phyloP scores from a whole-genome alignment of 441 rosid species.

The Manihot esculenta region DNA sequence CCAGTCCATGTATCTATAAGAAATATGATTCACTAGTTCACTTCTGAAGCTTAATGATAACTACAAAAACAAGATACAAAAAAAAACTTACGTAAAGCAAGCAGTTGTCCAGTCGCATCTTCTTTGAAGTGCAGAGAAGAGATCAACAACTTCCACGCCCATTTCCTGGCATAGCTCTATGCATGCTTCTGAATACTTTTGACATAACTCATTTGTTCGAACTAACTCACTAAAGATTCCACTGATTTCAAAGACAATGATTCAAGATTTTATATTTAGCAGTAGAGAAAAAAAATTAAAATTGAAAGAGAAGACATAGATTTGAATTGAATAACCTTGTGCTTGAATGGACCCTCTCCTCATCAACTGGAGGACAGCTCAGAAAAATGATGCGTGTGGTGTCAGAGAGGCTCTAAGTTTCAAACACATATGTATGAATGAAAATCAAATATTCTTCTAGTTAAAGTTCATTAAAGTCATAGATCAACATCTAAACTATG shows the following conservation, averaged over 20 bases:
- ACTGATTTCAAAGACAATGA: slow-evolving; percentile 31
- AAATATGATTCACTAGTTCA: neutral
- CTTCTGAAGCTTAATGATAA: neutral
- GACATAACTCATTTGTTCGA: slow-evolving; percentile 82
- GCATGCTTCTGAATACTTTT: slow-evolving; percentile 74
- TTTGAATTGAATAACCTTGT: slow-evolving; percentile 42
- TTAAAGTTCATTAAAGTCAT: neutral
- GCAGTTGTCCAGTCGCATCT: slow-evolving; percentile 59
- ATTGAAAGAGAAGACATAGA: slow-evolving; percentile 16
- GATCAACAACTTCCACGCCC: slow-evolving; percentile 65
- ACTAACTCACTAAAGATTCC: slow-evolving; percentile 55
- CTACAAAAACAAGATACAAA: neutral
- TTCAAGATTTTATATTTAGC: slow-evolving; percentile 9
- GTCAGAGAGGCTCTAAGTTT: slow-evolving; percentile 71
- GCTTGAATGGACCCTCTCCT: slow-evolving; percentile 49
- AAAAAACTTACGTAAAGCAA: slow-evolving; percentile 65
- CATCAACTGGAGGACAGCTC: slow-evolving; percentile 82
- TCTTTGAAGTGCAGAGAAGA: slow-evolving; percentile 65
- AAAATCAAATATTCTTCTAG: neutral
- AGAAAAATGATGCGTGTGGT: slow-evolving; percentile 63
- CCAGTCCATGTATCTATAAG: neutral
- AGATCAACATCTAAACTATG: neutral
- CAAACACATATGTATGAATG: slow-evolving; percentile 22
- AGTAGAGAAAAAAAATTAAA: neutral
- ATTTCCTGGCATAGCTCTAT: slow-evolving; percentile 70